Base-by-base conservation (phyloP, 352 stramenopile genomes). In the Discostella stelligera region DNA sequence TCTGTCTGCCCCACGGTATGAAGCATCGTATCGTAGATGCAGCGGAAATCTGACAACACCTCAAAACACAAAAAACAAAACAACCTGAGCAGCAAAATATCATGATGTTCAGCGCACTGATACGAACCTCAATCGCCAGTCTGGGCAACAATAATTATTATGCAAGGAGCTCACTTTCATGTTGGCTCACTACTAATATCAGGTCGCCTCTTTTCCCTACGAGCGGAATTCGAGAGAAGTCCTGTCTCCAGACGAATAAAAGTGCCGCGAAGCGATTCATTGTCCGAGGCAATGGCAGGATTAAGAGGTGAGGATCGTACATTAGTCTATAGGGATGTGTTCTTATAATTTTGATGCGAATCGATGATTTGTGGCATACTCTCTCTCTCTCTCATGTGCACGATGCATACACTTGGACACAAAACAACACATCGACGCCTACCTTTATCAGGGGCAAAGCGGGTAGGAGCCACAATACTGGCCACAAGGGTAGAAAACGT, bases 401-500 rank as follows among this genome's bases (percentile, higher is more conserved):
- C 32, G 4, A 9, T 3, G 9, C 32, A 3, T 41, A 9, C 32
- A 41, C 3, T 41, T 41, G 9, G 3, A 9, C 3, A 9, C 32
- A 9, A 41, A 41, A 41, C 32, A 41, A 3, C 32, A 41, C 32
- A 41, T 9, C 3, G 4, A 32, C 7, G 4, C 25, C n/a, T 21
- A 37, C 16, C 3, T 37, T n/a, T 9, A 52, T 30, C 46, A 87
- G 80, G 41, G 79, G 72, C 9, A 82, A 87, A 46, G 67, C 71
- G 7, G 86, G 86, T 37, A 71, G 52, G 63, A 72, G 58, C 44
- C 86, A 92, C 70, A 92, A 92, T 68, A 90, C 86, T 53, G 86
- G 86, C 16, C 84, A 92, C 66, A 89, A 87, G 53, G 74, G 63
- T 20, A 66, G 82, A 44, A 52, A 78, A 61, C 64, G 82, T 49